Conservation (phyloP, 2,329 filamentous ascomycete genomes). For the Clarireedia sp. region DNA sequence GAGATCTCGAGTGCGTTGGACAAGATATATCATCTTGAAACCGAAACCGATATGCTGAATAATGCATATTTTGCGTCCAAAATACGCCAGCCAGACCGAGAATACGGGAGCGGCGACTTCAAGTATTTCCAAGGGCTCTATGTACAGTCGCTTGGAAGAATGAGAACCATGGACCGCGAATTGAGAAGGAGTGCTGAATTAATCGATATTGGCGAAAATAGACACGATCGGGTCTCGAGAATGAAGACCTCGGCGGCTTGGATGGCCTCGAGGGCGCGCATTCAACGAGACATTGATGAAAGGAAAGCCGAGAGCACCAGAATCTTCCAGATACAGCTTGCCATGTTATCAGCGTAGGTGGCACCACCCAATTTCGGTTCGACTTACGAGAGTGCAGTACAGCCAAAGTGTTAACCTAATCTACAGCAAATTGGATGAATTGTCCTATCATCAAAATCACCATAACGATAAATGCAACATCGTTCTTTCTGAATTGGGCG, state of each 20-base stretch:
- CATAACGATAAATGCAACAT: constrained; percentile 15
- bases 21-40: constrained; percentile 18
- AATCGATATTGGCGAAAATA: constrained; percentile 12
- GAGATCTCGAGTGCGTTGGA: constrained; percentile 18
- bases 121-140: constrained; percentile 19
- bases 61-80: constrained; percentile 17
- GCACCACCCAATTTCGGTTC: not conserved
- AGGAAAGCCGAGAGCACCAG: constrained; percentile 16
- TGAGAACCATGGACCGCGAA: constrained; percentile 15
- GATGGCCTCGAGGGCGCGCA: constrained; percentile 16
- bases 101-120: constrained; percentile 18
- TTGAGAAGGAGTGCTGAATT: constrained; percentile 9
- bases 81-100: constrained; percentile 16
- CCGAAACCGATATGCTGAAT: constrained; percentile 19
- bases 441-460: constrained; percentile 20
- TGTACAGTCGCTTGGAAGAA: constrained; percentile 12
- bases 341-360: constrained; percentile 20
- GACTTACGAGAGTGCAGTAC: too few relatives aligned
- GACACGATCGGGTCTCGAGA: constrained; percentile 17
- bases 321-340: constrained; percentile 20
- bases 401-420: constrained; percentile 3
- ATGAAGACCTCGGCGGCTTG: constrained; percentile 17
- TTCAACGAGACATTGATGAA: constrained; percentile 18
- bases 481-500: constrained; percentile 6
- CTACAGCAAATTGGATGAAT: constrained; percentile 18